Conservation (phyloP, 352 stramenopile species). For the Globisporangium spiculum region DNA sequence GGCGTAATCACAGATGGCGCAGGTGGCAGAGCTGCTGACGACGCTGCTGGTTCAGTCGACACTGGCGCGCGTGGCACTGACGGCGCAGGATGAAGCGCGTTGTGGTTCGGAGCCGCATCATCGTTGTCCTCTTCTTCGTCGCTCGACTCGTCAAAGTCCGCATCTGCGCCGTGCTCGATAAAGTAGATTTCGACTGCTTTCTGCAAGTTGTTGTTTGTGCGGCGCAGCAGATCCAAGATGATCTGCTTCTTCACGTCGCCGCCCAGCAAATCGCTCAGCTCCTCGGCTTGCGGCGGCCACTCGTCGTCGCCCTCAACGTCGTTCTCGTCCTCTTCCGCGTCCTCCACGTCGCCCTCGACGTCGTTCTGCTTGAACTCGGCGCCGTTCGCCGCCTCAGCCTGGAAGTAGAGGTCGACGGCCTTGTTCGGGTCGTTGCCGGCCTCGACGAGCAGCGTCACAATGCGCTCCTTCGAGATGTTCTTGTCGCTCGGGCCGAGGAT, state of each 20-base stretch:
- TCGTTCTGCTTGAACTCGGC: constrained; percentile 44
- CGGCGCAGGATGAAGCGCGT: constrained; percentile 26
- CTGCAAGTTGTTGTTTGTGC: constrained; percentile 71
- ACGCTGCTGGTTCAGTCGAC: constrained; percentile 16
- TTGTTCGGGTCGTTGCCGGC: constrained; percentile 79
- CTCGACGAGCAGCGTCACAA: constrained; percentile 56
- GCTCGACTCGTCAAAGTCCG: constrained; percentile 38
- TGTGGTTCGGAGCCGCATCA: constrained; percentile 18
- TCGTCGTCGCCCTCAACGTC: constrained; percentile 40
- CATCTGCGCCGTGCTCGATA: constrained; percentile 45
- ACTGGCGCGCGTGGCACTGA: constrained; percentile 21
- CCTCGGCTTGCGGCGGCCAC: constrained; percentile 46
- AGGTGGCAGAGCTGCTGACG: constrained; percentile 33
- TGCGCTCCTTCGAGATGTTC: constrained; percentile 56
- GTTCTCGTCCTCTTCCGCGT: constrained; percentile 23
- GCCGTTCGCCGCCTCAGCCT: constrained; percentile 46
- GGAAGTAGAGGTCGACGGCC: constrained; percentile 79
- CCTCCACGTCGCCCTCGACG: constrained; percentile 43
- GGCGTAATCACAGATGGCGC: constrained; percentile 40
- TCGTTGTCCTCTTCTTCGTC: constrained; percentile 39
- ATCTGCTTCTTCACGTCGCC: constrained; percentile 53
- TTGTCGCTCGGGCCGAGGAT: constrained; percentile 64
- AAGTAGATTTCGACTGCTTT: constrained; percentile 84
- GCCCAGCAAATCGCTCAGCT: constrained; percentile 71
- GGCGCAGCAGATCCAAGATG: constrained; percentile 52